These are phyloP conservation scores for Oxyria digyna DNA, from an alignment of 148 eudicot genomes.

Conservation along the genomic window DNA sequence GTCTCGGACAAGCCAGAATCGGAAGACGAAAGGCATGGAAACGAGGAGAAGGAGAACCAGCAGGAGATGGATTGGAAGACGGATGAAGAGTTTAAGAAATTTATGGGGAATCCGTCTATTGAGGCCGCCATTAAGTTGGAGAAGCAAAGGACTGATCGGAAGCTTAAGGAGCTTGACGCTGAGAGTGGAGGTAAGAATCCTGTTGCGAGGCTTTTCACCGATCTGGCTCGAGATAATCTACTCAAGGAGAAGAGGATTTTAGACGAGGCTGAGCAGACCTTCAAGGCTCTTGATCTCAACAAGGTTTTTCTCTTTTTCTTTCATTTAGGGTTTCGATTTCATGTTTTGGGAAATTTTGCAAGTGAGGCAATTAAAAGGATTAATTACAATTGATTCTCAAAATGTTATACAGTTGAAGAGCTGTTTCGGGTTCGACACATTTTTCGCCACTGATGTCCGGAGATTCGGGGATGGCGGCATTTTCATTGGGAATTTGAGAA, in stretches of 20 bases:
- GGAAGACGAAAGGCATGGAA: background rate
- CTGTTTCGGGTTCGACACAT: constrained; percentile 87
- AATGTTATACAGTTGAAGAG: constrained; percentile 43
- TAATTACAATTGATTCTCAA: constrained; percentile 1
- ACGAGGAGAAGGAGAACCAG: constrained; percentile 21
- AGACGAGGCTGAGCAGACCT: constrained; percentile 64
- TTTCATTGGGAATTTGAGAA: constrained; percentile 84
- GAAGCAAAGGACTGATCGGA: constrained; percentile 89
- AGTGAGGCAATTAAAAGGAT: too few relatives aligned
- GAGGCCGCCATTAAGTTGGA: constrained; percentile 95
- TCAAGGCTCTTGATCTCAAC: constrained; percentile 90
- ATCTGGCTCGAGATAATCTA: constrained; percentile 49
- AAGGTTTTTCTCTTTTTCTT: constrained; percentile 34
- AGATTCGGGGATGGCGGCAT: constrained; percentile 98
- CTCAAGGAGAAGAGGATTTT: constrained; percentile 54
- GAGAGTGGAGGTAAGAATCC: constrained; percentile 52
- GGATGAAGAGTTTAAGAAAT: constrained; percentile 92
- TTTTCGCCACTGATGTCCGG: constrained; percentile 83
- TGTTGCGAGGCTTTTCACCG: constrained; percentile 37
- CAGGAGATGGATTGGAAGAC: constrained; percentile 82
- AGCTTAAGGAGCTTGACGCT: constrained; percentile 66
- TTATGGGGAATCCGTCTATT: constrained; percentile 93
- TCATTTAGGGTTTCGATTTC: background rate
- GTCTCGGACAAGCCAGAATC: background rate
- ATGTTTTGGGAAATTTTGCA: background rate